These are phyloP conservation scores for Syncephalastrum monosporum DNA, from an alignment of 371 early-diverging fungal species.

Conservation along the genomic window DNA sequence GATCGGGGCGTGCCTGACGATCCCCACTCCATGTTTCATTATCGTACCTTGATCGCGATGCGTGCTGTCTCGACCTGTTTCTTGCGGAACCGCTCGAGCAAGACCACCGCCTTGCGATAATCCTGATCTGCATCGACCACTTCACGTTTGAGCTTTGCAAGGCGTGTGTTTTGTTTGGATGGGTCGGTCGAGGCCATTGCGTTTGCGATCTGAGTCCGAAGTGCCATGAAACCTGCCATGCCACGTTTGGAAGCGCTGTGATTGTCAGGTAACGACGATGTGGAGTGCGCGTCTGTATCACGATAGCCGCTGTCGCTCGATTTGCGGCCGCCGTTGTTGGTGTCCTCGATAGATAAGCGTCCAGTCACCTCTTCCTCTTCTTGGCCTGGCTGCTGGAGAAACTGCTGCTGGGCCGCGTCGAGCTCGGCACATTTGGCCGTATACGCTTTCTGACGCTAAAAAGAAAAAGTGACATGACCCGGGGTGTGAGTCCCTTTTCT, in stretches of 20 bases:
- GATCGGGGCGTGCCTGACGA: too few species aligned
- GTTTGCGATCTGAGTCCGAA: conserved; percentile 39
- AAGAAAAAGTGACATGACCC: too few species aligned
- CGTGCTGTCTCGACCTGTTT: conserved; percentile 12
- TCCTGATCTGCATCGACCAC: conserved; percentile 56
- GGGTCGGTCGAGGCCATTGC: conserved; percentile 23
- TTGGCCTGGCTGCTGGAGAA: not conserved
- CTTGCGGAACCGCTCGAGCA: conserved; percentile 4
- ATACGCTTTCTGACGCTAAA: conserved; percentile 8
- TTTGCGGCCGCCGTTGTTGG: too few species aligned
- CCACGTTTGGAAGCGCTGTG: conserved; percentile 22
- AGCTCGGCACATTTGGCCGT: conserved; percentile 14
- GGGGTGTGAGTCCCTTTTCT: too few species aligned
- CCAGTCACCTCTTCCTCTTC: not conserved
- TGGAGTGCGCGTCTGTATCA: not conserved
- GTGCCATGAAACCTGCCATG: conserved; percentile 42
- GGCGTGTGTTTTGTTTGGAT: conserved; percentile 28
- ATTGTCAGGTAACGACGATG: not conserved
- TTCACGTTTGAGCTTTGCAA: conserved; percentile 54
- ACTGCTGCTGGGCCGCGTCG: conserved; percentile 7
- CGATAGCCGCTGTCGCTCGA: too few species aligned
- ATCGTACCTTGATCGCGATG: conserved; percentile 12
- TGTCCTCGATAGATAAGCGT: too few species aligned
- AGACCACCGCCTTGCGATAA: conserved; percentile 11
- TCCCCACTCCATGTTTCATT: too few species aligned